Conservation (phyloP, 192 early-diverging fungal genomes). For the Thamnidium elegans region DNA sequence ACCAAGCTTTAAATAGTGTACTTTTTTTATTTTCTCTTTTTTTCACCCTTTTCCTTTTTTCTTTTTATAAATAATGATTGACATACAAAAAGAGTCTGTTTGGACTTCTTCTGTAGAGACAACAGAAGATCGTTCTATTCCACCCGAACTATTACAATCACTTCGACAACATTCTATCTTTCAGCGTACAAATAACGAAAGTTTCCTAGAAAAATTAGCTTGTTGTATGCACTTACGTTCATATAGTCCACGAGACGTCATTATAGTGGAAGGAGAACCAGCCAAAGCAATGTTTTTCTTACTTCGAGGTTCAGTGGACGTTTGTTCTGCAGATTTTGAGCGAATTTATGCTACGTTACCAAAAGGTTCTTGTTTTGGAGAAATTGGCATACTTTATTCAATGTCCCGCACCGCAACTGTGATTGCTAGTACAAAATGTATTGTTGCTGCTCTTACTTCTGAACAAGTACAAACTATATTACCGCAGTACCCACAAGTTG, state of each 20-base stretch:
- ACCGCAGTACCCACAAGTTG: constrained; percentile 61
- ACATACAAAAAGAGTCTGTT: constrained; percentile 8
- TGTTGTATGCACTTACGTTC: constrained; percentile 29
- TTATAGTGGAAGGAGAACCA: constrained; percentile 40
- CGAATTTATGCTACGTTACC: constrained; percentile 52
- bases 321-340: constrained; percentile 50
- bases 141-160: constrained; percentile 23
- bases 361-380: constrained; percentile 75
- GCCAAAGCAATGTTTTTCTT: constrained; percentile 57
- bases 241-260: constrained; percentile 25
- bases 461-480: constrained; percentile 56
- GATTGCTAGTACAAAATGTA: constrained; percentile 60
- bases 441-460: constrained; percentile 58
- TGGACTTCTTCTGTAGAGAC: not conserved
- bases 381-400: constrained; percentile 72
- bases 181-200: constrained; percentile 31
- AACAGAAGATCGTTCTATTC: constrained; percentile 16
- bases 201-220: constrained; percentile 33
- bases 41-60: no score
- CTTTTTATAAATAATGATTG: constrained; percentile 4
- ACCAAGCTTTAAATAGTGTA: no score
- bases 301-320: constrained; percentile 45
- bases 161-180: constrained; percentile 36
- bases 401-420: constrained; percentile 73
- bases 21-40: no score